Conservation (phyloP, 2,329 filamentous ascomycete genomes). For the Ampelomyces quisqualis region DNA sequence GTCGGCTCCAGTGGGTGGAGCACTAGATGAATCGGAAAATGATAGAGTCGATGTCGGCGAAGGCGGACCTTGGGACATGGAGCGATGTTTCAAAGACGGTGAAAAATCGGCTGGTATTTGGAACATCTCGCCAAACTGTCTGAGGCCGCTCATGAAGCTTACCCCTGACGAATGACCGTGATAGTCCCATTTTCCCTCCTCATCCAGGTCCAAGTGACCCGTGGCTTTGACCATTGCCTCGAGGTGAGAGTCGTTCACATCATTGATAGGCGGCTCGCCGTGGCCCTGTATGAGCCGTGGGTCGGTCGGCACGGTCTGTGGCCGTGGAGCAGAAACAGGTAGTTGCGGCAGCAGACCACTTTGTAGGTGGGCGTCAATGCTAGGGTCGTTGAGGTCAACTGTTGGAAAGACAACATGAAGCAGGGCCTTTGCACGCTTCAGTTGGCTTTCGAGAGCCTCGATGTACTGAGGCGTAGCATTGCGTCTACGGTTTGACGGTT, state of each 20-base stretch:
- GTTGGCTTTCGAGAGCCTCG: conserved; percentile 78
- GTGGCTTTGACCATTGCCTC: conserved; percentile 95
- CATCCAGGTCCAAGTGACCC: conserved; percentile 86
- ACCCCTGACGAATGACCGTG: conserved; percentile 90
- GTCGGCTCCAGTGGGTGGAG: conserved; percentile 50
- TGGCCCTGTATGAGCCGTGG: conserved; percentile 25
- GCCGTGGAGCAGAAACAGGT: conserved; percentile 23
- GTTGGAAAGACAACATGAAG: conserved; percentile 79
- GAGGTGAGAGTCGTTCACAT: conserved; percentile 63
- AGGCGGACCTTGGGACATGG: conserved; percentile 63
- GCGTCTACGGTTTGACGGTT: conserved; percentile 85
- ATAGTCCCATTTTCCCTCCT: conserved; percentile 91
- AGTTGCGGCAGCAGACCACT: conserved; percentile 60
- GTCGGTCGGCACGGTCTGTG: conserved; percentile 23
- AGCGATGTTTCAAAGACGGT: conserved; percentile 58
- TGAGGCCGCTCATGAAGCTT: conserved; percentile 83
- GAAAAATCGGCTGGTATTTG: conserved; percentile 61
- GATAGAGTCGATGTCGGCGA: conserved; percentile 68
- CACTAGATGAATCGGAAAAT: conserved; percentile 52
- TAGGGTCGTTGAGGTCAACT: conserved; percentile 80
- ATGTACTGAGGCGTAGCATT: conserved; percentile 93
- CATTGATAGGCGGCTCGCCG: conserved; percentile 23
- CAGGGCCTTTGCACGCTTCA: conserved; percentile 80
- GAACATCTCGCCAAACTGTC: conserved; percentile 78
- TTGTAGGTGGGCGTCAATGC: conserved; percentile 73